phyloP scores from a whole-genome alignment of 805 yeast genomes.

The Pichia nanzhaoensis region DNA sequence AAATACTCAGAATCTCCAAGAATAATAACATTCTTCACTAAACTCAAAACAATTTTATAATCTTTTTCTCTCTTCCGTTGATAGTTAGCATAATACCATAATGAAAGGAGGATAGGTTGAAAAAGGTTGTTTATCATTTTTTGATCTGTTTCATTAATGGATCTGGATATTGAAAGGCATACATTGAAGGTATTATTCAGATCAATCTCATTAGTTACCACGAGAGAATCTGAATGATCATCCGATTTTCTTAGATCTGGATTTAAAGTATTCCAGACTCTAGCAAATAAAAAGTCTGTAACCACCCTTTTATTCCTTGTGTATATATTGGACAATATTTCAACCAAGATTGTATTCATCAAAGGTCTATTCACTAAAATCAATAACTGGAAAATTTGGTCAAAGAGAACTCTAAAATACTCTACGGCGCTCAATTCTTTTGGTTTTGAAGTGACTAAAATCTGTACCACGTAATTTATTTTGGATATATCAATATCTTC shows the following conservation, averaged over 20 bases:
- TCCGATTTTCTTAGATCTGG: conserved; percentile 24
- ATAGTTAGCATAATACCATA: conserved; percentile 42
- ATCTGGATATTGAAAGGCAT: conserved; percentile 51
- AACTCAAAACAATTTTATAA: conserved; percentile 30
- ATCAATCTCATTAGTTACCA: conserved; percentile 39
- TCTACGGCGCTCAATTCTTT: conserved; percentile 34
- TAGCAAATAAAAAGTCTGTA: conserved; percentile 51
- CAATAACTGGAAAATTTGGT: conserved; percentile 56
- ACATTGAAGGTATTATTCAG: conserved; percentile 62
- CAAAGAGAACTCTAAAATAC: conserved; percentile 55
- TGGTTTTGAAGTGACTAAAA: conserved; percentile 60
- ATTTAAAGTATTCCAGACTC: conserved; percentile 39
- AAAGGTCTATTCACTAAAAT: conserved; percentile 55
- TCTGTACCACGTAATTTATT: conserved; percentile 57
- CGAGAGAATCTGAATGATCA: conserved; percentile 18
- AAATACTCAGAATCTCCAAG: conserved; percentile 14
- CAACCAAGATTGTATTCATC: conserved; percentile 49
- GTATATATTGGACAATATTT: conserved; percentile 47
- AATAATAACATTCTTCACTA: conserved; percentile 31
- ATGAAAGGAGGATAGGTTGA: conserved; percentile 24
- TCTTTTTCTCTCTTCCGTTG: conserved; percentile 29
- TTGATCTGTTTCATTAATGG: conserved; percentile 25
- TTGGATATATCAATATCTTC: conserved; percentile 63
- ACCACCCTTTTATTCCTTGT: conserved; percentile 42
- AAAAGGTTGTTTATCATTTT: conserved; percentile 32